phyloP scores from a whole-genome alignment of 371 early-diverging fungal genomes.

The Blyttiomyces sp. region DNA sequence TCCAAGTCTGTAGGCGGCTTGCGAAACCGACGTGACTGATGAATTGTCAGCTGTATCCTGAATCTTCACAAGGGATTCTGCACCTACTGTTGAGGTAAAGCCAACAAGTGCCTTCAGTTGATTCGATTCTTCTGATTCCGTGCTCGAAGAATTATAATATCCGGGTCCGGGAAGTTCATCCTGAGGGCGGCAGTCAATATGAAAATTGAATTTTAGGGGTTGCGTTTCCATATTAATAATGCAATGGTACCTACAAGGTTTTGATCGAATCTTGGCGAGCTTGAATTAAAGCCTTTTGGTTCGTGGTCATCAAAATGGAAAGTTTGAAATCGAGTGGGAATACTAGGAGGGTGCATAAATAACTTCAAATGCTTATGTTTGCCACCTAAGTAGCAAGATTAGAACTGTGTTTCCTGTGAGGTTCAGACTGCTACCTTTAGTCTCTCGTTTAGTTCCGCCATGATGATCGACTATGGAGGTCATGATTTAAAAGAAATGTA shows the following conservation, averaged over 20 bases:
- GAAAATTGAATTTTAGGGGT: not conserved
- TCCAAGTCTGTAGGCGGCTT: constrained; percentile 40
- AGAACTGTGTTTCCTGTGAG: too few species aligned
- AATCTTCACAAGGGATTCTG: constrained; percentile 43
- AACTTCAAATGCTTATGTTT: constrained; percentile 40
- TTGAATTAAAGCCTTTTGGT: constrained; percentile 39
- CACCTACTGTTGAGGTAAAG: constrained; percentile 29
- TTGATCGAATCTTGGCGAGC: constrained; percentile 33
- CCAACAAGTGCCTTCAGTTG: not conserved
- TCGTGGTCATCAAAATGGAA: constrained; percentile 46
- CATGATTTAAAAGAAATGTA: too few species aligned
- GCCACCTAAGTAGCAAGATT: too few species aligned
- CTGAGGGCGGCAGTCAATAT: constrained; percentile 5
- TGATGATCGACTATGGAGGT: too few species aligned
- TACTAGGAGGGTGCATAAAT: constrained; percentile 45
- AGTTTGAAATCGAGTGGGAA: constrained; percentile 47
- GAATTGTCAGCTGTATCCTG: not conserved
- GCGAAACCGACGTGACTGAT: constrained; percentile 28
- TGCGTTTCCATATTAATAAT: too few species aligned
- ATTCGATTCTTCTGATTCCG: not conserved
- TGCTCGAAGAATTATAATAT: constrained; percentile 28
- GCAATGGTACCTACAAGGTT: constrained; percentile 23
- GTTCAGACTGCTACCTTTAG: too few species aligned
- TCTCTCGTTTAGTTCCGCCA: too few species aligned
- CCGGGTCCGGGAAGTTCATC: constrained; percentile 51